Percentiles rank a stretch among this genome's conserved stretches.
Conservation (phyloP, 2,329 filamentous ascomycete genomes). For the Mycosphaerella sp. region DNA sequence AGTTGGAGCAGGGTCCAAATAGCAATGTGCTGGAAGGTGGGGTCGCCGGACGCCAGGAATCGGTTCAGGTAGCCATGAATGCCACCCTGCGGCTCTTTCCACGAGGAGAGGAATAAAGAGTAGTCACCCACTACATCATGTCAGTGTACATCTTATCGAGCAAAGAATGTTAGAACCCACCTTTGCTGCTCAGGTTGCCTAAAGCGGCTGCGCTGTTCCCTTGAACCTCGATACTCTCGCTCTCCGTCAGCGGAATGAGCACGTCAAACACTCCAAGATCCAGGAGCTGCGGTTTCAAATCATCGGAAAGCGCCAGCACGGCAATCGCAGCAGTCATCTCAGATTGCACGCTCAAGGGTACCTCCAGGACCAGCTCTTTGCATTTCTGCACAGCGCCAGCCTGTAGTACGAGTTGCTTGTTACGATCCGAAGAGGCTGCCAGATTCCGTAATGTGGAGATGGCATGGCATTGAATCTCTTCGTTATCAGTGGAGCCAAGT, state of each 20-base stretch:
- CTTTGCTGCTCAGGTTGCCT: slow-evolving; percentile 94
- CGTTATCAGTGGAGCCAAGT: slow-evolving; percentile 90
- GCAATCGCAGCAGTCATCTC: slow-evolving; percentile 99
- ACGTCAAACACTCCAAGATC: slow-evolving; percentile 94
- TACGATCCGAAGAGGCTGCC: slow-evolving; percentile 91
- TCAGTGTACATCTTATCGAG: slow-evolving; percentile 22
- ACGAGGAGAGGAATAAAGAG: slow-evolving; percentile 89
- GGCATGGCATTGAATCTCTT: slow-evolving; percentile 98
- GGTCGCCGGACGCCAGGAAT: slow-evolving; percentile 88
- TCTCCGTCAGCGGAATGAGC: slow-evolving; percentile 88
- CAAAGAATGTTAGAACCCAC: slow-evolving; percentile 44
- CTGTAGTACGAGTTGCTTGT: slow-evolving; percentile 95
- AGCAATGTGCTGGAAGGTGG: slow-evolving; percentile 98
- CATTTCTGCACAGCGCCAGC: slow-evolving; percentile 97
- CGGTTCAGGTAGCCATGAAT: slow-evolving; percentile 92
- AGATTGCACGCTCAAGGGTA: slow-evolving; percentile 89
- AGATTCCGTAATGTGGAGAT: slow-evolving; percentile 95
- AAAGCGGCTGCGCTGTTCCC: slow-evolving; percentile 95
- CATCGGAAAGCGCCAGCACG: slow-evolving; percentile 88
- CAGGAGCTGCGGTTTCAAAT: slow-evolving; percentile 84
- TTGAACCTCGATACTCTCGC: slow-evolving; percentile 93
- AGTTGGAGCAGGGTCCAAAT: slow-evolving; percentile 97
- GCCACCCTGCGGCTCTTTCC: slow-evolving; percentile 84
- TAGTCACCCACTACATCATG: slow-evolving; percentile 75
- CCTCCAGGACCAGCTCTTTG: slow-evolving; percentile 90